These are phyloP conservation scores for Cladophialophora carrionii DNA, from an alignment of 2,329 filamentous ascomycete genomes.

Conservation along the genomic window DNA sequence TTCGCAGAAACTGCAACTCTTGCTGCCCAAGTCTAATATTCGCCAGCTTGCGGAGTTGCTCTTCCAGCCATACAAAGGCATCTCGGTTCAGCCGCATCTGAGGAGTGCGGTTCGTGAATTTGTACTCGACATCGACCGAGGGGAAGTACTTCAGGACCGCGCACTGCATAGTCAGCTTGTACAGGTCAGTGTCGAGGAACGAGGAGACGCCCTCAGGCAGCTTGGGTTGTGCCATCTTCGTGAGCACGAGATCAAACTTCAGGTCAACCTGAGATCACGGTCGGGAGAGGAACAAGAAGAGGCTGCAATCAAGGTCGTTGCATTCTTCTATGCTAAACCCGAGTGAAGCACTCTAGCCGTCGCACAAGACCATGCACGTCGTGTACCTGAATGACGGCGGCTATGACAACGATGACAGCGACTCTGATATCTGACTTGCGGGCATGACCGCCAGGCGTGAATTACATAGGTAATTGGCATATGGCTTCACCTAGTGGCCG, in stretches of 20 bases:
- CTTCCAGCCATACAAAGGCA: constrained; percentile 81
- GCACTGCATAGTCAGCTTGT: constrained; percentile 99
- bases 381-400: background rate
- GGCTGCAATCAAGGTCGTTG: background rate
- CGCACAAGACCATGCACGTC: background rate
- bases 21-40: constrained; percentile 78
- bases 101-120: constrained; percentile 92
- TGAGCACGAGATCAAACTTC: constrained; percentile 5
- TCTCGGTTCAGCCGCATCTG: constrained; percentile 85
- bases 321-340: background rate
- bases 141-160: constrained; percentile 92
- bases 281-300: background rate
- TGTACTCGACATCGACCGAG: constrained; percentile 78
- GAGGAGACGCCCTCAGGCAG: constrained; percentile 75
- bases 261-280: constrained; percentile 6
- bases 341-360: background rate
- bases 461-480: background rate
- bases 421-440: constrained; percentile 4
- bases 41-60: constrained; percentile 82
- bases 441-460: background rate
- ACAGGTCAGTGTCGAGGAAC: constrained; percentile 81
- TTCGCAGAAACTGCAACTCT: constrained; percentile 77
- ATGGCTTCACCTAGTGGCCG: background rate
- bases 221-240: constrained; percentile 28
- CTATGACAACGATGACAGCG: background rate